A percentile compares a stretch with the other conserved stretches of the same genome.
phyloP scores from a whole-genome alignment of 257 asterid species.

The Solanum ossicruentum region DNA sequence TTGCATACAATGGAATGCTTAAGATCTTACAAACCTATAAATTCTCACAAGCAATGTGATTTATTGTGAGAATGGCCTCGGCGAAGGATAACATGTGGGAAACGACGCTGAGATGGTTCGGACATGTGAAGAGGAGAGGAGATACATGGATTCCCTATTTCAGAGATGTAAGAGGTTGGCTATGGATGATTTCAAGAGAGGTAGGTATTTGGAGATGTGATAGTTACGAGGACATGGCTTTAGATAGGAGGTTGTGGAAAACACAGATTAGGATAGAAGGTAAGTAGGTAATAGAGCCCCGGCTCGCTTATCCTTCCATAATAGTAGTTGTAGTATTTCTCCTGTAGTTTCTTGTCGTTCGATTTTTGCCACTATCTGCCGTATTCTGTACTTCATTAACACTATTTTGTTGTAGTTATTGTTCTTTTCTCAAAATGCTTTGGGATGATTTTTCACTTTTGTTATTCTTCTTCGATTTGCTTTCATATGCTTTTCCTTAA shows the following conservation, averaged over 20 bases:
- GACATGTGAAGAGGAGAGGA: background rate
- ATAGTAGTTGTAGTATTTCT: background rate
- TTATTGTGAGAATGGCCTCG: background rate
- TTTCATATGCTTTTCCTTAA: background rate
- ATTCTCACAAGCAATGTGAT: background rate
- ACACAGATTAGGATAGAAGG: background rate
- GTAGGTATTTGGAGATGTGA: background rate
- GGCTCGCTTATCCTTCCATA: background rate
- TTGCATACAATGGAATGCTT: background rate
- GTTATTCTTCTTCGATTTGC: background rate
- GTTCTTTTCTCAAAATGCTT: background rate
- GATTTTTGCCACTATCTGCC: background rate
- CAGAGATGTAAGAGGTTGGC: background rate
- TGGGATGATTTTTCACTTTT: background rate
- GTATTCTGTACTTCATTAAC: background rate
- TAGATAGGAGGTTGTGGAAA: background rate
- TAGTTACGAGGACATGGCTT: background rate
- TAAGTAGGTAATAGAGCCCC: background rate
- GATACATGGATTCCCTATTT: background rate
- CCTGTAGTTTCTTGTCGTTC: background rate
- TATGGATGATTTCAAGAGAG: background rate
- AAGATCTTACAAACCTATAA: background rate
- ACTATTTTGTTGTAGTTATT: background rate
- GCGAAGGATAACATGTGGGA: background rate
- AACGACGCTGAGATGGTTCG: background rate